These are phyloP conservation scores for Closterium sp. DNA, from an alignment of 139 green algal species.

Conservation along the genomic window DNA sequence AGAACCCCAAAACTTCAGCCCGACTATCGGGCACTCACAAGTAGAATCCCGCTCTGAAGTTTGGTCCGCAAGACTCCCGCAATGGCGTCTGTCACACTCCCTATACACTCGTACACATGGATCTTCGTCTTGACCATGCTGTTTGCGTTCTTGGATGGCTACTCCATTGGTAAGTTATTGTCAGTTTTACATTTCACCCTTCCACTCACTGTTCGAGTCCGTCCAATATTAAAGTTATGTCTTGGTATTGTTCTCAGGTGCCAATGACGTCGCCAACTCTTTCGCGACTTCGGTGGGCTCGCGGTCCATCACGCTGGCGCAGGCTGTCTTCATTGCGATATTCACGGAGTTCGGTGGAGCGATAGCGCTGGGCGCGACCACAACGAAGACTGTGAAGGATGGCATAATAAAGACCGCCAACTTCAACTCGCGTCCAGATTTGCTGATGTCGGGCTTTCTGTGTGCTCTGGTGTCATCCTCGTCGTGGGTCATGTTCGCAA, in stretches of 20 bases:
- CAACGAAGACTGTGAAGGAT: slow-evolving; percentile 31
- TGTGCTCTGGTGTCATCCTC: slow-evolving; percentile 51
- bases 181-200: not conserved
- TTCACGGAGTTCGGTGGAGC: slow-evolving; percentile 41
- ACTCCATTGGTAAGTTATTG: not conserved
- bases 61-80: no score
- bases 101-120: not conserved
- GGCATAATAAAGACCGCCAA: not conserved
- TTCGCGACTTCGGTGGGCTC: slow-evolving; percentile 60
- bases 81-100: not conserved
- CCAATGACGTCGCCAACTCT: slow-evolving; percentile 56
- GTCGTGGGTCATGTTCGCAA: slow-evolving; percentile 57
- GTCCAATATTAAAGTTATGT: not conserved
- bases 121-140: not conserved
- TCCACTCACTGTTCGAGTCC: not conserved
- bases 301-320: slow-evolving; percentile 43
- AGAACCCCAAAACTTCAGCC: not conserved
- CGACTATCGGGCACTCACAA: no score
- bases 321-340: slow-evolving; percentile 35
- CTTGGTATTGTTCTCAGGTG: slow-evolving; percentile 9
- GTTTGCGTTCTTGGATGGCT: slow-evolving; percentile 2
- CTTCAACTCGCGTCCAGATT: slow-evolving; percentile 21
- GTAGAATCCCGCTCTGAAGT: no score
- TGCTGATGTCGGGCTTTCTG: slow-evolving; percentile 59
- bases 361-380: slow-evolving; percentile 4